These are phyloP conservation scores for Fusarium sp. DNA, from an alignment of 2,329 filamentous ascomycete genomes.

Conservation along the genomic window DNA sequence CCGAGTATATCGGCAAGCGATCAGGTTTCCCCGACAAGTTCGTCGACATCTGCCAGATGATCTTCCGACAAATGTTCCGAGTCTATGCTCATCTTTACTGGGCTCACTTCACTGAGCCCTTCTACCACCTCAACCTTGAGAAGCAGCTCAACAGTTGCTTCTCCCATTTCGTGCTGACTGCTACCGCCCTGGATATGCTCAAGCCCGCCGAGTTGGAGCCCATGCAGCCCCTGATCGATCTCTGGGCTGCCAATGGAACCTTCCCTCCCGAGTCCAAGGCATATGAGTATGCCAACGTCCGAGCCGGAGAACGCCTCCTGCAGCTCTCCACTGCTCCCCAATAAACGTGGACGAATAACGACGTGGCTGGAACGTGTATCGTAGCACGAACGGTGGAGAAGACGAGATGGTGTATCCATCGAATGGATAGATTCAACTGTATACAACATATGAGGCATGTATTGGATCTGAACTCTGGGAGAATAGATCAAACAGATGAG, in stretches of 20 bases:
- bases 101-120: constrained; percentile 88
- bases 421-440: constrained; percentile 22
- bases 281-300: constrained; percentile 72
- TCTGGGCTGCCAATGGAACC: constrained; percentile 90
- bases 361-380: constrained; percentile 13
- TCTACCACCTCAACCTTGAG: constrained; percentile 83
- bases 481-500: constrained; percentile 10
- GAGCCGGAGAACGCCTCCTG: constrained; percentile 68
- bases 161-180: constrained; percentile 84
- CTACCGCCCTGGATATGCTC: constrained; percentile 84
- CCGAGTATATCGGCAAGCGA: constrained; percentile 87
- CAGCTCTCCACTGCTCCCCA: constrained; percentile 56
- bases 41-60: constrained; percentile 88
- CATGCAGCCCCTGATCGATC: constrained; percentile 92
- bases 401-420: constrained; percentile 17
- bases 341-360: constrained; percentile 28
- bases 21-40: constrained; percentile 94
- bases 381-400: constrained; percentile 30
- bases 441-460: constrained; percentile 38
- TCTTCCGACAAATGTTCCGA: constrained; percentile 98
- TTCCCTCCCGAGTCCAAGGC: constrained; percentile 81
- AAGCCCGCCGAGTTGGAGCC: constrained; percentile 92
- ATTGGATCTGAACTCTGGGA: constrained; percentile 23
- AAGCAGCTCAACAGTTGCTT: constrained; percentile 90
- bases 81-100: constrained; percentile 99